These are phyloP conservation scores for Neopestalotiopsis sp. DNA, from an alignment of 2,329 filamentous ascomycete genomes.

Conservation along the genomic window DNA sequence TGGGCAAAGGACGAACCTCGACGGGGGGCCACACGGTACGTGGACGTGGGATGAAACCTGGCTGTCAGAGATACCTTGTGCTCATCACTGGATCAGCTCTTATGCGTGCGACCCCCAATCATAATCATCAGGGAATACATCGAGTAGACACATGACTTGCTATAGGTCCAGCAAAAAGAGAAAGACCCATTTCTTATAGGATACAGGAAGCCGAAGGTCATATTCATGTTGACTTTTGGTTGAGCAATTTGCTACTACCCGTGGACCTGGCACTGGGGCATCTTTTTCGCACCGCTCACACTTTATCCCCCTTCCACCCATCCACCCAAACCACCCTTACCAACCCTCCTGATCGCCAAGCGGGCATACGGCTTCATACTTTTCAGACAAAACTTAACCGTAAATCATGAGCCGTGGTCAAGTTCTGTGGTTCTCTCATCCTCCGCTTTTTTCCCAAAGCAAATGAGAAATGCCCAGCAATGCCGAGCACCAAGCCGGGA, in stretches of 20 bases:
- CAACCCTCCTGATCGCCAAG: not conserved
- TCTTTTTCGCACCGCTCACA: not conserved
- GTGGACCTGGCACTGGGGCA: not conserved
- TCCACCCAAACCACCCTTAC: too few species aligned
- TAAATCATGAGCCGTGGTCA: slow-evolving; percentile 2
- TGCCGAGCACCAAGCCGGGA: not conserved
- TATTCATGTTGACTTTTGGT: not conserved
- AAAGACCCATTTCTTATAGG: not conserved
- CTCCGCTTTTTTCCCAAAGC: not conserved
- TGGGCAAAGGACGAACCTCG: slow-evolving; percentile 1
- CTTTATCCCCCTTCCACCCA: not conserved
- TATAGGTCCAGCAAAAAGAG: too few species aligned
- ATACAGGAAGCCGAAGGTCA: not conserved
- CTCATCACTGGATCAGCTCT: not conserved
- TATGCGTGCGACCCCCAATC: not conserved
- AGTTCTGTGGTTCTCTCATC: not conserved
- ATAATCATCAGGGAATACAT: too few species aligned
- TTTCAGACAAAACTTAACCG: slow-evolving; percentile 3
- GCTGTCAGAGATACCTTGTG: slow-evolving; percentile 1
- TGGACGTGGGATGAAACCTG: slow-evolving; percentile 1
- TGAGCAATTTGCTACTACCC: not conserved
- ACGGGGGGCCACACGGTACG: not conserved
- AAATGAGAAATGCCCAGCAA: not conserved
- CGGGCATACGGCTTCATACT: not conserved
- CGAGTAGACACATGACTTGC: too few species aligned